Conservation (phyloP, 202 grass and related monocot species). For the Zizania palustris region DNA sequence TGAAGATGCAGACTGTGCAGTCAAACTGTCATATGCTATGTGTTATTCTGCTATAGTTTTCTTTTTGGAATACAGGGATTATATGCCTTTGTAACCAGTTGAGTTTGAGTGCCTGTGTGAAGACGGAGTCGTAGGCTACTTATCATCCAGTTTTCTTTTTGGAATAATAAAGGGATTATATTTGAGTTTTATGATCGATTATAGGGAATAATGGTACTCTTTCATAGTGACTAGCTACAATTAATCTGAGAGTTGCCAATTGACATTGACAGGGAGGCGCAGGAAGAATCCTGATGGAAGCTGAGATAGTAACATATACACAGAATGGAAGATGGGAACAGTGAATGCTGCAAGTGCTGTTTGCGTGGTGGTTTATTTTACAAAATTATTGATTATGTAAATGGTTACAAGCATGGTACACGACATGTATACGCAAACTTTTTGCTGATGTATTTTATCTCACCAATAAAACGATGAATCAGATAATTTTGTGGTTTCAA, state of each 20-base stretch:
- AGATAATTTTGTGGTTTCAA: constrained; percentile 7
- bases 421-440: background rate
- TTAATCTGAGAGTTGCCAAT: constrained; percentile 40
- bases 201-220: too few species aligned
- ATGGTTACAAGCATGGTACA: constrained; percentile 5
- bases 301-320: constrained; percentile 18
- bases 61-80: too few species aligned
- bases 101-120: too few species aligned
- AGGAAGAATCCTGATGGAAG: constrained; percentile 46
- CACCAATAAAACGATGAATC: constrained; percentile 1
- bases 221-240: background rate
- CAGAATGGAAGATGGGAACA: background rate
- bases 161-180: too few species aligned
- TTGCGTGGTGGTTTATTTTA: background rate
- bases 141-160: too few species aligned
- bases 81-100: too few species aligned
- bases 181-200: too few species aligned
- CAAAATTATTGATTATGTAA: constrained; percentile 1
- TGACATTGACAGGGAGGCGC: constrained; percentile 51
- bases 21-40: background rate
- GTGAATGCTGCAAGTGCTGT: constrained; percentile 4
- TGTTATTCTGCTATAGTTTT: background rate
- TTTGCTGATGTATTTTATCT: constrained; percentile 1
- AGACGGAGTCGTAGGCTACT: too few species aligned
- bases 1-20: too few species aligned